These are phyloP conservation scores for Vigna nakashimae DNA, from an alignment of 306 rosid genomes.

Conservation along the genomic window DNA sequence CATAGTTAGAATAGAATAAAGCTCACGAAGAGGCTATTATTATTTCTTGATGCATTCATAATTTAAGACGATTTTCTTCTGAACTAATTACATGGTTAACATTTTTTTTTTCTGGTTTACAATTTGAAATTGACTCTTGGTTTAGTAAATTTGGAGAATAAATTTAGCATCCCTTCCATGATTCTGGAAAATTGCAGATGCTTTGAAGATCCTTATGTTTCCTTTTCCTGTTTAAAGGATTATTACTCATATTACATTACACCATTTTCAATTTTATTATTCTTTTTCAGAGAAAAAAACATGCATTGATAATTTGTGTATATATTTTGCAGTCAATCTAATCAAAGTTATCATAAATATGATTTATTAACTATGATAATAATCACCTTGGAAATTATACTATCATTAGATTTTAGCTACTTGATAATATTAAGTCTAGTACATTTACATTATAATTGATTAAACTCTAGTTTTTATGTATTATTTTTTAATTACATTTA, in stretches of 20 bases:
- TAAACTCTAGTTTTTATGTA: too few species aligned
- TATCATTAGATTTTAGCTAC: too few species aligned
- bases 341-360: too few species aligned
- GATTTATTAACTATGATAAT: too few species aligned
- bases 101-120: background rate
- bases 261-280: background rate
- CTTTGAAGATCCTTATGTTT: background rate
- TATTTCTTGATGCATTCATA: slow-evolving; percentile 10
- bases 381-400: too few species aligned
- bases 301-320: too few species aligned
- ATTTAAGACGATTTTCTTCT: slow-evolving; percentile 32
- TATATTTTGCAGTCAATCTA: too few species aligned
- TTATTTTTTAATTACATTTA: too few species aligned
- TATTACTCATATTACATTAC: too few species aligned
- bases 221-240: background rate
- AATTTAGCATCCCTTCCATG: background rate
- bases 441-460: too few species aligned
- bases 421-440: too few species aligned
- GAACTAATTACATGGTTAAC: slow-evolving; percentile 32
- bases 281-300: background rate
- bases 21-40: background rate
- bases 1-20: slow-evolving; percentile 79
- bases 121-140: slow-evolving; percentile 11
- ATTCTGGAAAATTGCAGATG: background rate
- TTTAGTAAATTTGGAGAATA: slow-evolving; percentile 17